A percentile compares a stretch with the other conserved stretches of the same genome.
Evolutionary conservation across 2,329 filamentous ascomycete genomes (phyloP).

Genomic region (Coniella vitis): DNA sequence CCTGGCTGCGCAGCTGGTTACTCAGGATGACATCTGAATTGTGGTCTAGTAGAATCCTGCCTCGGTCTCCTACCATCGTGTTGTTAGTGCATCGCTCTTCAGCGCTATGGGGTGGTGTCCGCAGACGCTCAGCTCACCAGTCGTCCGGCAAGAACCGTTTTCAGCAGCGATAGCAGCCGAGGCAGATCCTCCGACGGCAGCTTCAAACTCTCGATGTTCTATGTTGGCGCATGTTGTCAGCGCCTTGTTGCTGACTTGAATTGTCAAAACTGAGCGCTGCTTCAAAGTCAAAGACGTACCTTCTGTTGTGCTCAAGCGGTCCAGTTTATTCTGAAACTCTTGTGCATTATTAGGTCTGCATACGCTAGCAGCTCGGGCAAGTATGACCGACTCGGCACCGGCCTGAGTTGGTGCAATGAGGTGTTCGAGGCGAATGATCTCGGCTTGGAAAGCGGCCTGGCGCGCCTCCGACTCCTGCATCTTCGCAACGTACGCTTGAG

Average conservation of each 20-base stretch:
- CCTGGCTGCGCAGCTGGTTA: constrained; percentile 3
- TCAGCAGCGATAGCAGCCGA: not conserved
- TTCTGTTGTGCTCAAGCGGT: constrained; percentile 9
- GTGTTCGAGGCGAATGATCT: constrained; percentile 15
- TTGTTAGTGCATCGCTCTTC: constrained; percentile 2
- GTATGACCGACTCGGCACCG: constrained; percentile 9
- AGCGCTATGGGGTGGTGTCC: not conserved
- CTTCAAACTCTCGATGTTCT: not conserved
- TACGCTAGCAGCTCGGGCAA: constrained; percentile 11
- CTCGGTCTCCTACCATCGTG: not conserved
- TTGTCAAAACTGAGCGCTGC: not conserved
- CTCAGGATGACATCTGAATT: not conserved
- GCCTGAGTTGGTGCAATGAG: constrained; percentile 11
- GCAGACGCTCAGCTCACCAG: constrained; percentile 1
- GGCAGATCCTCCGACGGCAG: not conserved
- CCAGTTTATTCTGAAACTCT: constrained; percentile 4
- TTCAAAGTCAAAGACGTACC: not conserved
- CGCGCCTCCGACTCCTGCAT: constrained; percentile 10
- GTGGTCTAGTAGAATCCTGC: not conserved
- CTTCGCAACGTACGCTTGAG: constrained; percentile 5
- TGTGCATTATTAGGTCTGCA: constrained; percentile 7
- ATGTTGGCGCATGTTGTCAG: not conserved
- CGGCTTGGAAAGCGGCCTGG: constrained; percentile 11
- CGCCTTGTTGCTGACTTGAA: not conserved
- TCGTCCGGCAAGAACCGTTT: not conserved